These are phyloP conservation scores for Starmerella powellii DNA, from an alignment of 805 yeast species.

Conservation along the genomic window DNA sequence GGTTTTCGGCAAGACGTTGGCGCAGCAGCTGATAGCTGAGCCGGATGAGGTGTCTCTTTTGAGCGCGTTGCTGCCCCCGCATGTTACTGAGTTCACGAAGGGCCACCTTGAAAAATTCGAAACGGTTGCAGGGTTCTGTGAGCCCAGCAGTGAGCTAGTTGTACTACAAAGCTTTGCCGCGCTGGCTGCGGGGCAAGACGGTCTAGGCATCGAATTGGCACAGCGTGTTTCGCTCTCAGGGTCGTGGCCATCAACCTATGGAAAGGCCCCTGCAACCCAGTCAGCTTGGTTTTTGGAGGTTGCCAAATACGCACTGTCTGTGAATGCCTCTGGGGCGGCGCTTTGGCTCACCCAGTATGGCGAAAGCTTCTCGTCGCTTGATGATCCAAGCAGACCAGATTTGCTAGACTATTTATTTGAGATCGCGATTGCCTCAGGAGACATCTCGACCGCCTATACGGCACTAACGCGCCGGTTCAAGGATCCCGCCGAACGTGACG, in stretches of 20 bases:
- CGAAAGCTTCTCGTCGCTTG: background rate
- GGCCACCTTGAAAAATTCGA: background rate
- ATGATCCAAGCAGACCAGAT: background rate
- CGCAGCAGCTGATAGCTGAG: conserved; percentile 1
- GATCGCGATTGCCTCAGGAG: conserved; percentile 26
- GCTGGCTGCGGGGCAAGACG: conserved; percentile 4
- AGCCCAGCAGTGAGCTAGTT: conserved; percentile 1
- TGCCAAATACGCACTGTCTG: conserved; percentile 10
- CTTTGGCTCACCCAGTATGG: conserved; percentile 5
- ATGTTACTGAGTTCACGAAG: background rate
- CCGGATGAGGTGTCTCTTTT: background rate
- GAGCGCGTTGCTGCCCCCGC: conserved; percentile 3
- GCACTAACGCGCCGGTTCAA: conserved; percentile 24
- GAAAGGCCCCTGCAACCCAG: conserved; percentile 4
- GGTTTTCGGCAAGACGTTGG: conserved; percentile 7
- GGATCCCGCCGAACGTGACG: background rate
- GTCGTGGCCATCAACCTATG: conserved; percentile 12
- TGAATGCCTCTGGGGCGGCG: conserved; percentile 7
- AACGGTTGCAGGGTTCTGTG: background rate
- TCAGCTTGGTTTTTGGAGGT: conserved; percentile 12
- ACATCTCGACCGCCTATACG: conserved; percentile 29
- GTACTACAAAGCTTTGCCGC: conserved; percentile 10
- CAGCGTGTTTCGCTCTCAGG: conserved; percentile 8
- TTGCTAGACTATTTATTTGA: conserved; percentile 10
- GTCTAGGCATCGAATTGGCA: conserved; percentile 4